These are phyloP conservation scores for Coemansia sp. DNA, from an alignment of 192 early-diverging fungal genomes.

Conservation along the genomic window DNA sequence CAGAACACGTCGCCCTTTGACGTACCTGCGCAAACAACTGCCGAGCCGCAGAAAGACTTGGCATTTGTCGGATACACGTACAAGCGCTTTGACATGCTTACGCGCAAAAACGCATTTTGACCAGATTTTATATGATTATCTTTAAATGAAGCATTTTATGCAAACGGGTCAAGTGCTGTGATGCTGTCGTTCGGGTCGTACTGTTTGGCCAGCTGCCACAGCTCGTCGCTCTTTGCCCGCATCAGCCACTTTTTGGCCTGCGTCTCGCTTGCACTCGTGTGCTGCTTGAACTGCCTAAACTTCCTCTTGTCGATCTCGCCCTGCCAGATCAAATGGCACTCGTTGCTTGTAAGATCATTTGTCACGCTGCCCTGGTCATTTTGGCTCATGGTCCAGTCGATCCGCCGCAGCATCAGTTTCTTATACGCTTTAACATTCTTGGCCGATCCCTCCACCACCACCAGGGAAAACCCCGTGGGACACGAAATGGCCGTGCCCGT, in stretches of 20 bases:
- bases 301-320: conserved; percentile 75
- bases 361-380: conserved; percentile 20
- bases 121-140: not conserved
- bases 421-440: conserved; percentile 91
- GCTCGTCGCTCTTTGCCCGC: conserved; percentile 70
- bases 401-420: conserved; percentile 92
- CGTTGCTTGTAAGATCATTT: conserved; percentile 60
- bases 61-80: conserved; percentile 99
- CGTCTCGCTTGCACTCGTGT: conserved; percentile 70
- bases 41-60: conserved; percentile 80
- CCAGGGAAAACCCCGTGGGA: conserved; percentile 62
- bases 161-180: conserved; percentile 17
- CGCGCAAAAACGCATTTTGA: conserved; percentile 68
- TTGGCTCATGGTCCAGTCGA: conserved; percentile 75
- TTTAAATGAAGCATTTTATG: conserved; percentile 1
- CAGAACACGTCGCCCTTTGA: conserved; percentile 63
- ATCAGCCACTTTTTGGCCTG: conserved; percentile 72
- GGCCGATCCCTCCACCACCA: conserved; percentile 92
- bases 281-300: conserved; percentile 78
- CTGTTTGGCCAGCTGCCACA: conserved; percentile 83
- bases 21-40: conserved; percentile 13
- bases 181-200: conserved; percentile 31
- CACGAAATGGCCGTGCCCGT: conserved; percentile 80
- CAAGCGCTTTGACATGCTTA: conserved; percentile 86
- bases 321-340: conserved; percentile 93